Percentiles rank a stretch among this genome's conserved stretches.
Conservation (phyloP, 1,284 basidiomycete species). For the Cryptococcus sp. region DNA sequence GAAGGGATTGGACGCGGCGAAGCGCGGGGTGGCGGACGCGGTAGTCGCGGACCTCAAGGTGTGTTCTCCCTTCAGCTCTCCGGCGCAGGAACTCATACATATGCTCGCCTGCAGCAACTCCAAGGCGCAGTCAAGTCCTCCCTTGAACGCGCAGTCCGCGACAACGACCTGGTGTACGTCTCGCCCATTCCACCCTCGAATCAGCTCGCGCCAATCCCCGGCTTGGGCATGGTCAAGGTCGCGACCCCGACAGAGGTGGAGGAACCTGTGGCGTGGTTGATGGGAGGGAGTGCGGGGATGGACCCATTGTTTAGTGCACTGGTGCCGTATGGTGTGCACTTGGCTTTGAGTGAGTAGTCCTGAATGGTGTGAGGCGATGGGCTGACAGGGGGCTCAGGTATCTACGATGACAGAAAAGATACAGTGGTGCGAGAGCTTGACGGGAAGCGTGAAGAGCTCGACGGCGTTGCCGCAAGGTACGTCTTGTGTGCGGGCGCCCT, state of each 20-base stretch:
- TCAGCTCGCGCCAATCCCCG: conserved; percentile 64
- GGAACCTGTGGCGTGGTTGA: conserved; percentile 56
- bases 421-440: conserved; percentile 67
- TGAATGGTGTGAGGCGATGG: neutral
- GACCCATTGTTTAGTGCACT: conserved; percentile 71
- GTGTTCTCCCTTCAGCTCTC: conserved; percentile 9
- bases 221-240: conserved; percentile 67
- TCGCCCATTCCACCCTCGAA: conserved; percentile 74
- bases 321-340: conserved; percentile 80
- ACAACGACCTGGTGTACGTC: conserved; percentile 97
- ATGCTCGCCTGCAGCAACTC: conserved; percentile 59
- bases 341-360: conserved; percentile 72
- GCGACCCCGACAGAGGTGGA: conserved; percentile 61
- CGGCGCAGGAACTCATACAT: neutral
- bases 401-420: conserved; percentile 81
- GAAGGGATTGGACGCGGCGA: conserved; percentile 68
- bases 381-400: conserved; percentile 54
- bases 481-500: conserved; percentile 29
- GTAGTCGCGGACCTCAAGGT: conserved; percentile 78
- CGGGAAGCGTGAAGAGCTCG: conserved; percentile 63
- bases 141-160: conserved; percentile 68
- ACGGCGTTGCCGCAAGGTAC: conserved; percentile 63
- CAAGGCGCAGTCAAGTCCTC: conserved; percentile 60
- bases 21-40: conserved; percentile 60
- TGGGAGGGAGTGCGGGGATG: conserved; percentile 53